A percentile compares a stretch with the other conserved stretches of the same genome.
These are phyloP conservation scores for Eimeria nieschulzi DNA, from an alignment of 169 alveolate genomes.

Conservation along the genomic window DNA sequence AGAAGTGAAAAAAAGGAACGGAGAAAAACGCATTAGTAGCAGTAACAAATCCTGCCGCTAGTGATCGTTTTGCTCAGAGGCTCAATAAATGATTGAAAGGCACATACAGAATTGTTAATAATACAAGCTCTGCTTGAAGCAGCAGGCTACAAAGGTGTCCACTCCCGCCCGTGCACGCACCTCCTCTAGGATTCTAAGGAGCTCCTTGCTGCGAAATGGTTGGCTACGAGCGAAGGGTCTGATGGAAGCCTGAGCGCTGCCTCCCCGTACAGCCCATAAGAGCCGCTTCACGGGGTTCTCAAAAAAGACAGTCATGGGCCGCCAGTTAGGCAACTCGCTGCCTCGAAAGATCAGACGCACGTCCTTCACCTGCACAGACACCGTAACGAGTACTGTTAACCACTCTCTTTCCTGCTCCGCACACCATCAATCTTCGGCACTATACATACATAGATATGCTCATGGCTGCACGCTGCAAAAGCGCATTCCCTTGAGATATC, in stretches of 20 bases:
- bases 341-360: conserved; percentile 89
- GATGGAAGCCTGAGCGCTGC: conserved; percentile 78
- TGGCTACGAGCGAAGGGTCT: conserved; percentile 76
- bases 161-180: neutral
- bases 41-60: too few species aligned
- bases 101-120: too few species aligned
- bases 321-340: conserved; percentile 89
- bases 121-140: too few species aligned
- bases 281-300: conserved; percentile 77
- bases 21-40: neutral
- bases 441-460: neutral
- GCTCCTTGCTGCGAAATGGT: conserved; percentile 58
- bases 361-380: conserved; percentile 80
- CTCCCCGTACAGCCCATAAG: conserved; percentile 79
- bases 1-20: neutral
- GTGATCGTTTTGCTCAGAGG: too few species aligned
- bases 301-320: conserved; percentile 88
- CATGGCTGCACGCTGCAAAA: conserved; percentile 1
- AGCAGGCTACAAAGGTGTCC: too few species aligned
- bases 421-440: neutral
- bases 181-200: conserved; percentile 41
- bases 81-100: too few species aligned
- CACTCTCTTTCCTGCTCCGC: neutral
- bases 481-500: too few species aligned
- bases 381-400: neutral